Base-by-base conservation (phyloP, 2,329 filamentous ascomycete genomes). In the Penicillium oxalicum region DNA sequence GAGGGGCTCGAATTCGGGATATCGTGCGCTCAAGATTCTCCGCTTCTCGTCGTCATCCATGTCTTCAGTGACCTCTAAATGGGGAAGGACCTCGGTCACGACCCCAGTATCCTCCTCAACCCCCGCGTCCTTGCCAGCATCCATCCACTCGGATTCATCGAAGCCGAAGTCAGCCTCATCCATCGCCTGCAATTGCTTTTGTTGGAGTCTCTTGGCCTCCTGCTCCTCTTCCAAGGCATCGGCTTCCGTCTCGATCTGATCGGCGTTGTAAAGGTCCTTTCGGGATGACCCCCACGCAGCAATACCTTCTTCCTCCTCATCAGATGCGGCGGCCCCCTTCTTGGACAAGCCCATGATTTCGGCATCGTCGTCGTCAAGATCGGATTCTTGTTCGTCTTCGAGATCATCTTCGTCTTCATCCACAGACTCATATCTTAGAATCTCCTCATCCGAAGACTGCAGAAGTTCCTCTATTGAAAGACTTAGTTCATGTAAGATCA, bases 261-360 rank as follows among this genome's bases (percentile, higher is more conserved):
- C 91, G 57, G 89, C 88, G 72, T 95, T 81, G 71, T 98, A 98
- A 72, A 96, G 95, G 60, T 95, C 91, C 52, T 86, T 86, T 67
- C 82, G 91, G 2, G 88, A 90, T 4, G 86, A 80, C 28, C 91
- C 93, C 91, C 93, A 97, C 65, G 84, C 91, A 37, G 81, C 83
- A 44, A 82, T 68, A 13, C 81, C 77, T 38, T 79, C 77, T 13
- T 78, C 80, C 3, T 75, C 78, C 24, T 68, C 63, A 45, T 64
- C 63, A 27, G 59, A 63, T 50, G 60, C 60, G 5, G 59, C 52
- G 18, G 37, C 62, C 18, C 48, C 55, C 18, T 45, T 60, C 26
- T 56, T 52, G 29, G 51, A 41, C 54, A 56, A 49, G 49, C 40
- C 61, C 53, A 59, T 58, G 12, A 60, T 61, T 40, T 64, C 63